phyloP scores from a whole-genome alignment of 1,284 basidiomycete genomes.

The Grifola frondosa region DNA sequence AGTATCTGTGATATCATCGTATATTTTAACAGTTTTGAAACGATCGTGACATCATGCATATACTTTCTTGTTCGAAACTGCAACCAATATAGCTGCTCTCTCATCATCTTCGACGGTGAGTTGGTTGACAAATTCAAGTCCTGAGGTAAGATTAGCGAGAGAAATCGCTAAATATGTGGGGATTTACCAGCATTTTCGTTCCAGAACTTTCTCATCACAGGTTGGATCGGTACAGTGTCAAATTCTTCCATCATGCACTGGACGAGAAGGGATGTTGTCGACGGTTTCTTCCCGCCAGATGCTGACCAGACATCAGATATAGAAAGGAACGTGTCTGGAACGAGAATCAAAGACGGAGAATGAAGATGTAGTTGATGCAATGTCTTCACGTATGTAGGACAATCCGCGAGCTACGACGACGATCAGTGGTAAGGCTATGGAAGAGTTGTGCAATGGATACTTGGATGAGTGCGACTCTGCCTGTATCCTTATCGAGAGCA shows the following conservation, averaged over 20 bases:
- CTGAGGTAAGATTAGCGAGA: conserved; percentile 38
- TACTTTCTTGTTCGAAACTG: conserved; percentile 74
- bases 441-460: conserved; percentile 35
- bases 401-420: conserved; percentile 66
- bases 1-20: conserved; percentile 57
- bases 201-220: conserved; percentile 79
- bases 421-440: neutral
- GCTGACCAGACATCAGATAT: conserved; percentile 45
- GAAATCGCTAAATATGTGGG: conserved; percentile 1
- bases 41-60: conserved; percentile 32
- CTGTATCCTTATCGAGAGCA: conserved; percentile 79
- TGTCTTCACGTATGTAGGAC: conserved; percentile 83
- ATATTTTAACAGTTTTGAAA: neutral
- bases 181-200: conserved; percentile 71
- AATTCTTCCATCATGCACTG: conserved; percentile 77
- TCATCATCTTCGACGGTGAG: conserved; percentile 77
- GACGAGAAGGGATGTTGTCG: conserved; percentile 61
- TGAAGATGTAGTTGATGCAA: conserved; percentile 84
- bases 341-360: conserved; percentile 67
- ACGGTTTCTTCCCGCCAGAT: conserved; percentile 45
- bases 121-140: conserved; percentile 74
- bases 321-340: conserved; percentile 77
- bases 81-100: conserved; percentile 70
- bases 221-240: conserved; percentile 60
- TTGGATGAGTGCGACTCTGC: conserved; percentile 71